Conservation (phyloP, 768 basidiomycete species). For the Pleurotus eryngii region DNA sequence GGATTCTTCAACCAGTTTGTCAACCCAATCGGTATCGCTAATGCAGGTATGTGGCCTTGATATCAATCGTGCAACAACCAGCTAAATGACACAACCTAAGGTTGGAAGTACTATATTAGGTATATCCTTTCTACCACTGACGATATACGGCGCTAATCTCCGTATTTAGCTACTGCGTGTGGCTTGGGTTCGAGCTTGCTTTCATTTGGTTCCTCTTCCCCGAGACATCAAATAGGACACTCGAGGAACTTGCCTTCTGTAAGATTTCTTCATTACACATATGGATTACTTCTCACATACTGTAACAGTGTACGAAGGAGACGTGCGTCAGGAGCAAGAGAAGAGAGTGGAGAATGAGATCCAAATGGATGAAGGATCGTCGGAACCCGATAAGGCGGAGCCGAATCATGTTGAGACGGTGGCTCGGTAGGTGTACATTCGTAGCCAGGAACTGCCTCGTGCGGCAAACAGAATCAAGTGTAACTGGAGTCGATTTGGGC, state of each 20-base stretch:
- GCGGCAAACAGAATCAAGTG: no score
- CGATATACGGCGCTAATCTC: not conserved
- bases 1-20: slow-evolving; percentile 67
- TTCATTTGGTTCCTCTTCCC: slow-evolving; percentile 64
- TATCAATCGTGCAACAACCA: not conserved
- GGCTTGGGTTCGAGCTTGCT: slow-evolving; percentile 48
- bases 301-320: slow-evolving; percentile 39
- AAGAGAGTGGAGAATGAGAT: slow-evolving; percentile 40
- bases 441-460: no score
- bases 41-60: slow-evolving; percentile 31
- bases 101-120: slow-evolving; percentile 61
- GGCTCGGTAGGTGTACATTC: not conserved
- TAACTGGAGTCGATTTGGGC: not conserved
- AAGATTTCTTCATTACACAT: slow-evolving; percentile 12
- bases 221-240: slow-evolving; percentile 49
- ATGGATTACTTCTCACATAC: no score
- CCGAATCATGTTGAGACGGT: slow-evolving; percentile 8
- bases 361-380: slow-evolving; percentile 16
- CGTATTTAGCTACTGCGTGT: slow-evolving; percentile 42
- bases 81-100: slow-evolving; percentile 13
- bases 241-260: slow-evolving; percentile 63
- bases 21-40: slow-evolving; percentile 59
- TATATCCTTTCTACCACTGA: slow-evolving; percentile 8
- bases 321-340: slow-evolving; percentile 37
- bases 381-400: slow-evolving; percentile 3